Evolutionary conservation across 1,284 basidiomycete genomes (phyloP), one percentile per base, ranked within the genome.

Genomic region (Afroboletus lepidellus): DNA sequence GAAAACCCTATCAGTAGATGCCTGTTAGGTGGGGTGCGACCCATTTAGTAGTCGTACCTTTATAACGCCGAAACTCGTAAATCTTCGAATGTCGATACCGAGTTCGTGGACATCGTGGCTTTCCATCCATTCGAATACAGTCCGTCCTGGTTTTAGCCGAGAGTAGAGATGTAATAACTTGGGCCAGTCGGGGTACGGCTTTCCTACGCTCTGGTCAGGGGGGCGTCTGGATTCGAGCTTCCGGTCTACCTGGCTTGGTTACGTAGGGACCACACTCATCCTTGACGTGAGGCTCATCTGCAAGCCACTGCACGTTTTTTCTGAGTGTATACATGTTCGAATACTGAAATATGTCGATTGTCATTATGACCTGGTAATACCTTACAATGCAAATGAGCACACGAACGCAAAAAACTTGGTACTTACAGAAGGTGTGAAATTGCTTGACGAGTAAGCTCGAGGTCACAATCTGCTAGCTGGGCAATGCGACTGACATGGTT

Each of bases 41-140:
- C 38, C 7, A 49, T 46, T 33, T 51, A 20, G 24, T 38, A 42
- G 16, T 29, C 56, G 20, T 63, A 83, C 88, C 74, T 99, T 99
- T 73, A 99, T 97, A n/a, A 98, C 90, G 13, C 96, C 97, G 65
- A 99, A 99, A 57, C 90, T 94, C n/a, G 94, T 87, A 69, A 99
- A 97, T 15, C 97, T 83, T 6, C 96, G 82, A 8, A 93, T 83
- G 67, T 99, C 97, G 51, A 99, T 88, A 2, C 90, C 91, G 18
- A 88, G 72, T 8, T 77, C 73, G 45, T 85, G 77, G 4, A 94
- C 81, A 25, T 86, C 76, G 62, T 93, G 79, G 38, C 79, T 77
- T 59, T 93, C 85, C 75, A 94, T 91, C 96, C 97, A 99, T 46
- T 93, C 85, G 41, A 84, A 80, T 3, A 99, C 79, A 0, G 92